Evolutionary conservation across 2,329 filamentous ascomycete genomes (phyloP).

Genomic region (Penicillium palitans): DNA sequence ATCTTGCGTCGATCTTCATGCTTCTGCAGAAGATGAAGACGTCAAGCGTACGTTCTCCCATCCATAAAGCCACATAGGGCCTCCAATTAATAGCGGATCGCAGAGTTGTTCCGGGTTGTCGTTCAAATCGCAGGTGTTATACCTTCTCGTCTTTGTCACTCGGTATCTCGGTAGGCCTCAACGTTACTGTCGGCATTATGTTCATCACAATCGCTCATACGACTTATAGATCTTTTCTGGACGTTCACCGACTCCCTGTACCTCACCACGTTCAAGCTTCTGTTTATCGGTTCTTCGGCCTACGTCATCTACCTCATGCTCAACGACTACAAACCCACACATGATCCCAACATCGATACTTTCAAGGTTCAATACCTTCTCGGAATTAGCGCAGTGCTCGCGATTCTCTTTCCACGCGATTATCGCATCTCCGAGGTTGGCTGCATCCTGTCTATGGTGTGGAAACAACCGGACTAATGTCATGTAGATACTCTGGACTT

Average conservation of each 20-base stretch:
- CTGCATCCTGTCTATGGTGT: background rate
- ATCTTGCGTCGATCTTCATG: conserved; percentile 90
- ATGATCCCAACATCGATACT: conserved; percentile 94
- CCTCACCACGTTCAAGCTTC: conserved; percentile 92
- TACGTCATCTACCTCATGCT: conserved; percentile 99
- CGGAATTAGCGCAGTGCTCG: conserved; percentile 74
- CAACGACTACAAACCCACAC: conserved; percentile 93
- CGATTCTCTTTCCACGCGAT: conserved; percentile 78
- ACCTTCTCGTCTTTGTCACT: conserved; percentile 89
- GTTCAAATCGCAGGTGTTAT: conserved; percentile 96
- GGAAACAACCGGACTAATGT: conserved; percentile 18
- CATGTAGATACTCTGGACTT: conserved; percentile 84
- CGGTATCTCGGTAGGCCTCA: conserved; percentile 73
- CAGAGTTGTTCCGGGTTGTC: conserved; percentile 97
- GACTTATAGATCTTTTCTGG: conserved; percentile 71
- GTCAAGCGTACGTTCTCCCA: conserved; percentile 67
- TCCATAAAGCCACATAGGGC: background rate
- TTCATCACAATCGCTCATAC: background rate
- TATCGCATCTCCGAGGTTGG: conserved; percentile 70
- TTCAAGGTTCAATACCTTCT: conserved; percentile 96
- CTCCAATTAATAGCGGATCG: conserved; percentile 11
- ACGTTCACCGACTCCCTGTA: conserved; percentile 77
- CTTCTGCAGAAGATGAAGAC: conserved; percentile 95
- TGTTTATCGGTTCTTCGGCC: conserved; percentile 85
- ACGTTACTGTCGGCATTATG: background rate